Percentiles rank a stretch among this genome's conserved stretches.
Evolutionary conservation across 495 filamentous ascomycete species (phyloP).

Genomic region (Geoglossum glabrum): DNA sequence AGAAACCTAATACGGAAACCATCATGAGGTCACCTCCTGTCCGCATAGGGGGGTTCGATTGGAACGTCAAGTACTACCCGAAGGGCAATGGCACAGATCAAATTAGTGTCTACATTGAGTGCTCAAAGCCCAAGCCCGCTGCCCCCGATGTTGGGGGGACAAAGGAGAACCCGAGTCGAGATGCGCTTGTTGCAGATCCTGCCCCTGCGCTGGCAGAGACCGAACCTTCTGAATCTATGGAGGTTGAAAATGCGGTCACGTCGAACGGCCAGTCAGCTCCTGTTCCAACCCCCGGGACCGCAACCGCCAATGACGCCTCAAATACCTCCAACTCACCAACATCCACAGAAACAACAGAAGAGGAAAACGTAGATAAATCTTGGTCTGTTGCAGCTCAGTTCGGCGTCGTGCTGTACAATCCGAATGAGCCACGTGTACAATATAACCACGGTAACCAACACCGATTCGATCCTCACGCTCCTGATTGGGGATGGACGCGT

Average conservation of each 20-base stretch:
- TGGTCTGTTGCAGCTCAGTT: conserved; percentile 31
- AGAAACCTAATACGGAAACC: conserved; percentile 34
- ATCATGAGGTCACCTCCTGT: conserved; percentile 40
- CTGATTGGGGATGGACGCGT: conserved; percentile 50
- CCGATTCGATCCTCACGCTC: conserved; percentile 34
- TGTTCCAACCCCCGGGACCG: neutral
- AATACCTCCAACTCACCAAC: neutral
- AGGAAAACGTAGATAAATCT: neutral
- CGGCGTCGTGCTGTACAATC: conserved; percentile 44
- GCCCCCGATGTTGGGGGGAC: neutral
- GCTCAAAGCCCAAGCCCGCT: conserved; percentile 17
- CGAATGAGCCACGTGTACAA: conserved; percentile 39
- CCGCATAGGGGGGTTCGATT: conserved; percentile 40
- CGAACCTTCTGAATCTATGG: neutral
- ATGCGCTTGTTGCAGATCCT: neutral
- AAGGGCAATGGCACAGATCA: conserved; percentile 40
- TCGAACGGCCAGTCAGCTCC: neutral
- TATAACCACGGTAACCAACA: conserved; percentile 36
- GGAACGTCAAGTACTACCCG: conserved; percentile 52
- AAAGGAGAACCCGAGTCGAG: neutral
- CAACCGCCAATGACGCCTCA: neutral
- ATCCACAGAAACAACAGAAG: neutral
- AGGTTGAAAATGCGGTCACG: neutral
- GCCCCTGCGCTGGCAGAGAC: neutral
- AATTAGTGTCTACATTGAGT: conserved; percentile 45